A percentile compares a stretch with the other conserved stretches of the same genome.
These are phyloP conservation scores for Auriculariales sp. DNA, from an alignment of 768 basidiomycete species.

Conservation along the genomic window DNA sequence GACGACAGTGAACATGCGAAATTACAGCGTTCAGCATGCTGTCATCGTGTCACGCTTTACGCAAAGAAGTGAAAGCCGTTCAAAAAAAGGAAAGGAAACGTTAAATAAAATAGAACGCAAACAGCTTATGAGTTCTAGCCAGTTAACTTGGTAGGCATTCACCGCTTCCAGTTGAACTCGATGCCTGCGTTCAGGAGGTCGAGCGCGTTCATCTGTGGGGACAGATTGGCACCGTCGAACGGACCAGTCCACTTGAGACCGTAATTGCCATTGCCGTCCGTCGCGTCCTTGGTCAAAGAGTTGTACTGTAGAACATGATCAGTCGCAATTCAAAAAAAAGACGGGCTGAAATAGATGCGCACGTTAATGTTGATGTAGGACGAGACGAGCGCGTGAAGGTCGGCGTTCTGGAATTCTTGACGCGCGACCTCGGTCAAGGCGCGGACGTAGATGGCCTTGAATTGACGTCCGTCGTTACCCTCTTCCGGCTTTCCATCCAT, in stretches of 20 bases:
- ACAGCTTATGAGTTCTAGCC: no score
- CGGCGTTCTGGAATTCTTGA: not conserved
- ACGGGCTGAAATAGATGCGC: not conserved
- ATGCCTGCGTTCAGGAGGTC: not conserved
- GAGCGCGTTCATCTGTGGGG: not conserved
- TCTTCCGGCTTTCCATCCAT: not conserved
- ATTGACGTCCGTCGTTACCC: not conserved
- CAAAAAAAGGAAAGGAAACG: no score
- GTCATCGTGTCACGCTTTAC: no score
- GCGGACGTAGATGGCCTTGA: not conserved
- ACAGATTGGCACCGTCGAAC: not conserved
- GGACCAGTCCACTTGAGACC: not conserved
- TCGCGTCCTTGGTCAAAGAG: not conserved
- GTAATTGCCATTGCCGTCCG: not conserved
- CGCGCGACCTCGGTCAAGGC: not conserved
- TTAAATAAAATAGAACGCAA: no score
- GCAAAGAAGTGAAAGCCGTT: no score
- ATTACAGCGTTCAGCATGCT: no score
- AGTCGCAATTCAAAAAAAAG: not conserved
- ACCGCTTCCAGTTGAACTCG: constrained; percentile 2
- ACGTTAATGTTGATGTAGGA: not conserved
- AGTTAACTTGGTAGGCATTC: no score
- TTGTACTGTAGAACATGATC: not conserved
- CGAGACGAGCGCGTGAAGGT: not conserved
- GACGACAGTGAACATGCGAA: no score